phyloP scores from a whole-genome alignment of 352 stramenopile species.

The Thraustochytrium sp. region DNA sequence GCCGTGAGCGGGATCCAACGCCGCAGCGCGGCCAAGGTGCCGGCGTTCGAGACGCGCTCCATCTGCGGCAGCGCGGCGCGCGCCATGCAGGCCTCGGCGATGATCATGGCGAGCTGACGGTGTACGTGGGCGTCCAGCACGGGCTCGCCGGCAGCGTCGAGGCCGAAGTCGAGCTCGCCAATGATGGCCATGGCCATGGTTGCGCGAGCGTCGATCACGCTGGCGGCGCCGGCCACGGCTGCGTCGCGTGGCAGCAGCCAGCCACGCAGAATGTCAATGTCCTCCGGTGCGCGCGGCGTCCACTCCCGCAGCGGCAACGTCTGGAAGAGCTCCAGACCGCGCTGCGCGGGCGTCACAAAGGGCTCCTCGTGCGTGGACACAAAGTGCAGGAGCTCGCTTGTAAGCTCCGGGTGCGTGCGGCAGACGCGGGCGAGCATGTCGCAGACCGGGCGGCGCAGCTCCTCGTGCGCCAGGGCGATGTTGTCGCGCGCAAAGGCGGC shows the following conservation, averaged over 20 bases:
- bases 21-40: background rate
- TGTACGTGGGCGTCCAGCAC: background rate
- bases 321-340: background rate
- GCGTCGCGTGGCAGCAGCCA: background rate
- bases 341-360: background rate
- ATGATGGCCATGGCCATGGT: conserved; percentile 6
- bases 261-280: background rate
- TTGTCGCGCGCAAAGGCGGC: background rate
- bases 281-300: background rate
- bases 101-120: background rate
- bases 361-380: background rate
- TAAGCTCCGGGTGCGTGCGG: background rate
- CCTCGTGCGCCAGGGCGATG: background rate
- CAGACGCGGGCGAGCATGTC: background rate
- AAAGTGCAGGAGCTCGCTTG: conserved; percentile 5
- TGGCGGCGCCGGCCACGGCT: background rate
- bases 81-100: background rate
- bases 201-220: background rate
- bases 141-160: background rate
- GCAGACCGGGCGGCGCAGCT: background rate
- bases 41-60: background rate
- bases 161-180: background rate
- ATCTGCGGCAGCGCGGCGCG: background rate
- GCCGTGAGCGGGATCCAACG: conserved; percentile 22
- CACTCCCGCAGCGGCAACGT: background rate